Conservation (phyloP, 495 filamentous ascomycete genomes). For the Filosporella fistucella region DNA sequence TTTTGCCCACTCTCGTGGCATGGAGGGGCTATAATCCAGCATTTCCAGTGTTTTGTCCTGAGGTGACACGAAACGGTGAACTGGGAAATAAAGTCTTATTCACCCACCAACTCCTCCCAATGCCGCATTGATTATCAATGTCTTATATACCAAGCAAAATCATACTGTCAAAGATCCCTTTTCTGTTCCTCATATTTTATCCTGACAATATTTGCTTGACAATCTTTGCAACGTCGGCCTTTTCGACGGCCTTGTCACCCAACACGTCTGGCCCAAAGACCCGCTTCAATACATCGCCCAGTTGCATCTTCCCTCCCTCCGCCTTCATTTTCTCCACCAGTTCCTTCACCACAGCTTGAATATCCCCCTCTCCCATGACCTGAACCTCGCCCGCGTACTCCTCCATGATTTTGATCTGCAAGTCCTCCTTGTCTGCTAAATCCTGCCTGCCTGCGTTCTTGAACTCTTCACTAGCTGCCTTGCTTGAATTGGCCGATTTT, state of each 20-base stretch:
- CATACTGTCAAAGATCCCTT: neutral
- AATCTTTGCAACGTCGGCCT: slow-evolving; percentile 19
- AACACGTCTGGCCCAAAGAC: slow-evolving; percentile 16
- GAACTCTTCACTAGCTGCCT: slow-evolving; percentile 43
- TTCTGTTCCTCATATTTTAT: neutral
- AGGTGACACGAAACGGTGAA: neutral
- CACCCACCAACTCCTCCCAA: neutral
- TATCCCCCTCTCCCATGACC: slow-evolving; percentile 33
- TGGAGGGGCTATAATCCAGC: neutral
- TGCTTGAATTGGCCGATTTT: slow-evolving; percentile 32
- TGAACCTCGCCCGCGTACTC: slow-evolving; percentile 45
- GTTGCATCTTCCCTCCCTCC: slow-evolving; percentile 10
- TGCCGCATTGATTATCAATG: neutral
- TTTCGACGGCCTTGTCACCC: slow-evolving; percentile 21
- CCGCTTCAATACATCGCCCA: slow-evolving; percentile 24
- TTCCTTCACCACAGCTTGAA: slow-evolving; percentile 31
- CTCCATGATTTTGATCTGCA: slow-evolving; percentile 39
- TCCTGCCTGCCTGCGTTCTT: slow-evolving; percentile 44
- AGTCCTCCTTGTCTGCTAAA: slow-evolving; percentile 48
- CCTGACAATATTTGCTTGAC: slow-evolving; percentile 21
- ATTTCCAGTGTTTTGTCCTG: neutral
- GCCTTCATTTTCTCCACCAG: slow-evolving; percentile 27
- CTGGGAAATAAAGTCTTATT: no score
- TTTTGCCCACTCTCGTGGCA: neutral
- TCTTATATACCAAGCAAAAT: no score